Conservation (phyloP, 1,284 basidiomycete genomes). For the Malassezia brasiliensis region DNA sequence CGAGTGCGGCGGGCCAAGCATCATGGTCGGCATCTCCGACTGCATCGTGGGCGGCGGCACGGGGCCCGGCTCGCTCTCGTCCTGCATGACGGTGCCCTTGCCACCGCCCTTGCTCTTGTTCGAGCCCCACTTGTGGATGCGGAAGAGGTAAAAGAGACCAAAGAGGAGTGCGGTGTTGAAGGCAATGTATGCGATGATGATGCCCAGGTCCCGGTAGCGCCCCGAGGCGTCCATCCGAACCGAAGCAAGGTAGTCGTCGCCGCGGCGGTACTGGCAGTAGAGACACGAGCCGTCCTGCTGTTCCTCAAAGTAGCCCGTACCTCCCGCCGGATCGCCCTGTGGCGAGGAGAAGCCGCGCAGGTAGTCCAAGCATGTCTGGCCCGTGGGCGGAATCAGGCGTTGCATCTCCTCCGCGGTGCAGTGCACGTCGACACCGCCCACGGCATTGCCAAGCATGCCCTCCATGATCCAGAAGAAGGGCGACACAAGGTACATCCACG, state of each 20-base stretch:
- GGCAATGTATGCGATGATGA: constrained; percentile 58
- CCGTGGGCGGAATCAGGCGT: constrained; percentile 27
- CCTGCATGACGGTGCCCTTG: background rate
- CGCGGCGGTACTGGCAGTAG: constrained; percentile 54
- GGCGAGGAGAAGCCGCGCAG: constrained; percentile 20
- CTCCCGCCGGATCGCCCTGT: background rate
- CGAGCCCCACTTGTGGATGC: constrained; percentile 22
- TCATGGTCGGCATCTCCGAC: constrained; percentile 9
- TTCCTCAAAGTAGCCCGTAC: constrained; percentile 26
- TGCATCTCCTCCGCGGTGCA: constrained; percentile 30
- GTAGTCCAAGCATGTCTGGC: constrained; percentile 27
- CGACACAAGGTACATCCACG: constrained; percentile 29
- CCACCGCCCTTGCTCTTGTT: constrained; percentile 13
- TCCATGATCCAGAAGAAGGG: constrained; percentile 39
- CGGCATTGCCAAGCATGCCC: constrained; percentile 30
- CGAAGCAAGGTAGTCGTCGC: constrained; percentile 52
- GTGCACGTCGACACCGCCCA: constrained; percentile 31
- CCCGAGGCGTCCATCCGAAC: constrained; percentile 19
- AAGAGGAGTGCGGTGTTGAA: constrained; percentile 53
- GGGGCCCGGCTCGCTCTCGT: background rate
- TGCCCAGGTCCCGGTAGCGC: constrained; percentile 36
- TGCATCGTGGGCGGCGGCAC: constrained; percentile 9
- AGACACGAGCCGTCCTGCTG: constrained; percentile 47
- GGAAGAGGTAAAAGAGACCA: constrained; percentile 34
- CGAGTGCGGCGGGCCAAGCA: constrained; percentile 9